A percentile compares a stretch with the other conserved stretches of the same genome.
These are phyloP conservation scores for Neofusicoccum laricinum DNA, from an alignment of 2,329 filamentous ascomycete species.

Conservation along the genomic window DNA sequence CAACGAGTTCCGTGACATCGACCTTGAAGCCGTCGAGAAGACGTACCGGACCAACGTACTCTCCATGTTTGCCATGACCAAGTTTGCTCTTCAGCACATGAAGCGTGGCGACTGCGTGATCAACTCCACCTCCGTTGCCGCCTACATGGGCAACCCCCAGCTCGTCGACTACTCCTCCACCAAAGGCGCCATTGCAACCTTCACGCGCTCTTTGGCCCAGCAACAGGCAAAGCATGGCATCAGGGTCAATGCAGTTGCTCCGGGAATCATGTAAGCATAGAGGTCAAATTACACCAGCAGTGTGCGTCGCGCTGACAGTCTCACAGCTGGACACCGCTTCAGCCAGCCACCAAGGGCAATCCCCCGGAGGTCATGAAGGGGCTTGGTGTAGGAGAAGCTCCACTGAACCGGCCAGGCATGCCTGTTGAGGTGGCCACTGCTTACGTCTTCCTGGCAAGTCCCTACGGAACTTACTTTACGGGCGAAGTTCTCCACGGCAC, in stretches of 20 bases:
- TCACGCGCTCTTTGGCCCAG: conserved; percentile 53
- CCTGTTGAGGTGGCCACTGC: conserved; percentile 28
- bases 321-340: conserved; percentile 39
- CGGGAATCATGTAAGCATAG: conserved; percentile 24
- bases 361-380: conserved; percentile 24
- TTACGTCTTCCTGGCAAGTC: conserved; percentile 28
- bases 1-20: conserved; percentile 52
- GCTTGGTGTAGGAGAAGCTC: conserved; percentile 24
- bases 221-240: conserved; percentile 57
- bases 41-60: conserved; percentile 44
- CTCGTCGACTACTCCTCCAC: conserved; percentile 55
- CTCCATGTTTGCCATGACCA: conserved; percentile 15
- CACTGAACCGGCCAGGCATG: conserved; percentile 29
- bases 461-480: conserved; percentile 26
- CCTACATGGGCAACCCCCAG: conserved; percentile 49
- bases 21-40: conserved; percentile 54
- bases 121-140: conserved; percentile 55
- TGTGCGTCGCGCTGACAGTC: not conserved
- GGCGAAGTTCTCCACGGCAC: conserved; percentile 25
- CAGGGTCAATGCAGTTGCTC: conserved; percentile 45
- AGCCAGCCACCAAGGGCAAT: conserved; percentile 41
- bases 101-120: conserved; percentile 45
- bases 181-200: conserved; percentile 58
- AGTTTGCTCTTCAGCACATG: conserved; percentile 19
- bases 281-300: not conserved